Evolutionary conservation across 768 basidiomycete genomes (phyloP), one percentile per base, ranked within the genome.

Genomic region (Paxillus involutus): DNA sequence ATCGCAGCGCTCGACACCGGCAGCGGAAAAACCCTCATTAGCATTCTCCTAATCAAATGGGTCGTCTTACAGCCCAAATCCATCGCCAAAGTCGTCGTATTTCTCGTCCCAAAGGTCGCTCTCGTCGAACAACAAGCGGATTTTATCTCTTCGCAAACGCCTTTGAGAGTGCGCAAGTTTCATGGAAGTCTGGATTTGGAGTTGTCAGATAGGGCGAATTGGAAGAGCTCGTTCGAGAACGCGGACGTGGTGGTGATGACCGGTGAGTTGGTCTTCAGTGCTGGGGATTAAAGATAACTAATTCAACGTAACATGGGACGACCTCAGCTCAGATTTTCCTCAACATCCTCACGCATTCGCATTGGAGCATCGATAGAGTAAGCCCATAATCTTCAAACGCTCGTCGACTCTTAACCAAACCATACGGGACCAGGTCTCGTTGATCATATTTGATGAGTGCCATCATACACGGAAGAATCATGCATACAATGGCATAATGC

Each of bases 181-280:
- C 81, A 84, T 56, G 93, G 92, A 14, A 80, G 82, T 8, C 73
- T 86, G 39, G 84, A 86, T n/a, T 74, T 90, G 49, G 84, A 88
- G 59, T 76, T 89, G 54, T 81, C 85, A 41, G 83, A 94, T 62
- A 74, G 84, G 49, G 60, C 62, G 12, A 78, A 77, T 46, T 94
- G 91, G 92, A 76, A 71, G 60, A 74, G 73, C 36, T 79, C 84
- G 51, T 83, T 94, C 47, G 73, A 79, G 52, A 68, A 73, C 6
- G 72, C 83, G 40, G 90, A 94, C 66, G 86, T 94, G 8, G 78
- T 92, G 52, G 90, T 96, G 2, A 89, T 93, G 84, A 94, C 94
- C 11, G 84, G 89, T 91, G 68, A 52, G 73, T 60, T 35, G 36
- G 51, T 40, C 47, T 52, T 51, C 33, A n/a, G 16, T 29, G 2